Base-by-base conservation (phyloP, 345 rosid species). In the Combretum micranthum region DNA sequence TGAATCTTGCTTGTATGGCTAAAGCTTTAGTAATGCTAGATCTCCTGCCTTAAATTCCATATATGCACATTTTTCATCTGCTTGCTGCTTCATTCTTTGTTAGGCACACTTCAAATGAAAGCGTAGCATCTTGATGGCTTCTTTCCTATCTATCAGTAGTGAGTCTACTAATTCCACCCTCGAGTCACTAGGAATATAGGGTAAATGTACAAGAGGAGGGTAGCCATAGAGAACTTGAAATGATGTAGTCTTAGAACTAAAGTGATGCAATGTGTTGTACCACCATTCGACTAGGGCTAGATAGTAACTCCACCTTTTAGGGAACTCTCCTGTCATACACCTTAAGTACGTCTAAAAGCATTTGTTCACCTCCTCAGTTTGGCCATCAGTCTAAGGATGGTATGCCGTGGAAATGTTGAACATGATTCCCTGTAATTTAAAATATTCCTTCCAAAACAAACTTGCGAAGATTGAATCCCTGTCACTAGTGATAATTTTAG, bases 181-280 rank as follows among this genome's bases (percentile, higher is more conserved):
- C 19, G 20, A 39, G 21, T 46, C 19, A 17, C 20, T 7, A 14
- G 52, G 19, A 7, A 45, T 12, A 23, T 58, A 47, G 2, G 52
- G 62, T 20, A 46, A 25, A 23, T 43, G 61, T 3, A 43, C 9
- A 4, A 56, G 56, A 2, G 56, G 44, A 15, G 56, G 64, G 17
- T 23, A 13, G 47, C 64, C 56, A 51, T 61, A 61, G 16, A 61
- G 20, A 4, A 56, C 64, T 61, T 61, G 4, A 42, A 17, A 60
- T 2, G 64, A 56, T 2, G 64, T 45, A 12, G 17, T 59, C 4
- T 49, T 21, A 15, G 15, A 13, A 4, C 54, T 15, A 3, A 55
- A 11, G 39, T 50, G 64, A 12, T 4, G 42, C n/a, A n/a, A n/a
- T n/a, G n/a, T n/a, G n/a, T n/a, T n/a, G n/a, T n/a, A n/a, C n/a